A percentile compares a stretch with the other conserved stretches of the same genome.
phyloP scores from a whole-genome alignment of 2,329 filamentous ascomycete species.

The Epicoccum nigrum region DNA sequence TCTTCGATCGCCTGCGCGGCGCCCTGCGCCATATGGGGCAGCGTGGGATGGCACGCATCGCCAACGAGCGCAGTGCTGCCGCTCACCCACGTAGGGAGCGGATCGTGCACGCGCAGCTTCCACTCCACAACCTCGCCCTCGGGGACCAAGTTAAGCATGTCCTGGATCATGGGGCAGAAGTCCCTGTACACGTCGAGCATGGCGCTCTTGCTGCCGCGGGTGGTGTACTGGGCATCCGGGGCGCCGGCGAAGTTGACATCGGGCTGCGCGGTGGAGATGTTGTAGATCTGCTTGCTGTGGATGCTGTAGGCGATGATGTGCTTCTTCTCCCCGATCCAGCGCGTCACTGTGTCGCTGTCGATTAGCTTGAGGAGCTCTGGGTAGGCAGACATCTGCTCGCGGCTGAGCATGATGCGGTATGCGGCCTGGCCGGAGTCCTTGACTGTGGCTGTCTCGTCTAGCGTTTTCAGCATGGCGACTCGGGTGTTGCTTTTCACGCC shows the following conservation, averaged over 20 bases:
- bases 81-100: constrained; percentile 66
- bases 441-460: constrained; percentile 61
- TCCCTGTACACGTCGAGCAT: constrained; percentile 66
- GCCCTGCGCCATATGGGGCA: constrained; percentile 69
- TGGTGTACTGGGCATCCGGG: constrained; percentile 66
- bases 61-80: constrained; percentile 61
- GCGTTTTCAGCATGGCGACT: constrained; percentile 60
- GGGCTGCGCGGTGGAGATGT: constrained; percentile 67
- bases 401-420: constrained; percentile 77
- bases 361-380: constrained; percentile 71
- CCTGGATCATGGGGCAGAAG: constrained; percentile 66
- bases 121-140: constrained; percentile 72
- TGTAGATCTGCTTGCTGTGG: constrained; percentile 69
- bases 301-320: constrained; percentile 83
- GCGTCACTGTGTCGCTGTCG: constrained; percentile 69
- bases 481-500: constrained; percentile 57
- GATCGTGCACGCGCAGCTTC: constrained; percentile 67
- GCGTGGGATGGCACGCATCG: constrained; percentile 67
- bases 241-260: constrained; percentile 65
- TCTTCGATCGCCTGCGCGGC: constrained; percentile 71
- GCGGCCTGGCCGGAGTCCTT: constrained; percentile 76
- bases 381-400: constrained; percentile 69
- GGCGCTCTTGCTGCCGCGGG: constrained; percentile 63
- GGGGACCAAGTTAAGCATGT: constrained; percentile 66
- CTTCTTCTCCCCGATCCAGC: constrained; percentile 76